These are phyloP conservation scores for Aspergillus sp. DNA, from an alignment of 2,329 filamentous ascomycete genomes.

Conservation along the genomic window DNA sequence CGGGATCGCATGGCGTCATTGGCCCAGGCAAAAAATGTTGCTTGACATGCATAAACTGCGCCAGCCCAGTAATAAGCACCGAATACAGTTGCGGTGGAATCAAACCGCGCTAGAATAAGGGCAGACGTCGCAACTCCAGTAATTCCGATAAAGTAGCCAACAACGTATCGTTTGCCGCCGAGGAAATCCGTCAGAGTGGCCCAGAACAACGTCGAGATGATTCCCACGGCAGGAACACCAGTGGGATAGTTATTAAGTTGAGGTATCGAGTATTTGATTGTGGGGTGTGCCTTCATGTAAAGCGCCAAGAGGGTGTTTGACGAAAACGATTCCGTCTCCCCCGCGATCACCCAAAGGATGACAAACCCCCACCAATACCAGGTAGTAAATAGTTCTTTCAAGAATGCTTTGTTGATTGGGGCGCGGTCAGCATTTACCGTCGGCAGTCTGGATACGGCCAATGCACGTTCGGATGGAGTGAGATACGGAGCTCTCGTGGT, in stretches of 20 bases:
- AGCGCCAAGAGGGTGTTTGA: conserved; percentile 59
- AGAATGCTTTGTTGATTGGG: conserved; percentile 23
- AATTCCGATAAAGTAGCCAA: conserved; percentile 66
- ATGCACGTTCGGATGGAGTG: conserved; percentile 27
- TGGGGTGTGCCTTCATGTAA: conserved; percentile 51
- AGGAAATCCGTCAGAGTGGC: conserved; percentile 62
- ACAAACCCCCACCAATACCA: conserved; percentile 42
- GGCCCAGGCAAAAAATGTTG: conserved; percentile 74
- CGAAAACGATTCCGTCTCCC: conserved; percentile 70
- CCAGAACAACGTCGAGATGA: conserved; percentile 64
- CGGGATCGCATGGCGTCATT: conserved; percentile 68
- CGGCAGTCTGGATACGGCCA: conserved; percentile 35
- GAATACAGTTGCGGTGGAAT: conserved; percentile 58
- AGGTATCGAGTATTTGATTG: conserved; percentile 47
- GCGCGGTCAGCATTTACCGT: conserved; percentile 21
- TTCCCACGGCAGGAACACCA: conserved; percentile 54
- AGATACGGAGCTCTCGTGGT: conserved; percentile 38
- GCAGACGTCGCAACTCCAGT: conserved; percentile 63
- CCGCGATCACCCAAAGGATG: conserved; percentile 58
- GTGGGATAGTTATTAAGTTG: conserved; percentile 57
- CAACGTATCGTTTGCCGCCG: conserved; percentile 63
- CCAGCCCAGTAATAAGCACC: conserved; percentile 71
- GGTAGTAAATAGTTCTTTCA: conserved; percentile 31
- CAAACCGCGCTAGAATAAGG: conserved; percentile 58
- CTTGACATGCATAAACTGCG: conserved; percentile 69